These are phyloP conservation scores for Pleoardoris graminearum DNA, from an alignment of 2,329 filamentous ascomycete species.

Conservation along the genomic window DNA sequence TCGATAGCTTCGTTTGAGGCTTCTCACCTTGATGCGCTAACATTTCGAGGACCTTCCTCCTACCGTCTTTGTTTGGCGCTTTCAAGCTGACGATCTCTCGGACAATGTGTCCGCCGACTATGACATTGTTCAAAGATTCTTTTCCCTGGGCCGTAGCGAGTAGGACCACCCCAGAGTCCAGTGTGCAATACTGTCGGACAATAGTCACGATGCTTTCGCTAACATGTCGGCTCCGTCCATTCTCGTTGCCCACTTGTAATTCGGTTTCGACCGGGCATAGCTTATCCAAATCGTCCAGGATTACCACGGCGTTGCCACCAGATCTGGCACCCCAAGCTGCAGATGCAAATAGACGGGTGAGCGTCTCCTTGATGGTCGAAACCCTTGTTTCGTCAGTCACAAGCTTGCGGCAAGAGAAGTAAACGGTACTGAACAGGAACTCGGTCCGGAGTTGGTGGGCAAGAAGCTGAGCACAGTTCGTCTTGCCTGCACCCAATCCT, in stretches of 20 bases:
- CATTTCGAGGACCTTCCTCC: constrained; percentile 80
- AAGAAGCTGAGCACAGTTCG: constrained; percentile 74
- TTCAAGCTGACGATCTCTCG: constrained; percentile 88
- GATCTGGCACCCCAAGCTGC: constrained; percentile 90
- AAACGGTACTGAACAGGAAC: constrained; percentile 77
- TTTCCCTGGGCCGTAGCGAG: constrained; percentile 92
- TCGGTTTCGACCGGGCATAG: constrained; percentile 93
- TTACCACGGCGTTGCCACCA: constrained; percentile 79
- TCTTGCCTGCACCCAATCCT: constrained; percentile 88
- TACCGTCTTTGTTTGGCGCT: constrained; percentile 88
- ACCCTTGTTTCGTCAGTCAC: constrained; percentile 90
- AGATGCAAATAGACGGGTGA: constrained; percentile 81
- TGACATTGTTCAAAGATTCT: constrained; percentile 85
- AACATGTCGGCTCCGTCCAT: constrained; percentile 86
- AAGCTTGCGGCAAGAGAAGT: constrained; percentile 83
- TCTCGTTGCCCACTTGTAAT: constrained; percentile 89
- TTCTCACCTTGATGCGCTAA: constrained; percentile 59
- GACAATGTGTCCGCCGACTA: constrained; percentile 89
- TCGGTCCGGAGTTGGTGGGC: constrained; percentile 73
- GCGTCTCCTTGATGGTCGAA: constrained; percentile 85
- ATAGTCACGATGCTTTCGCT: constrained; percentile 86
- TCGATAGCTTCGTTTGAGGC: constrained; percentile 20
- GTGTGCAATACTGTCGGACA: constrained; percentile 79
- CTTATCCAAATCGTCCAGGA: constrained; percentile 91
- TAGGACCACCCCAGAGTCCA: constrained; percentile 79